Percentiles rank a stretch among this genome's conserved stretches.
phyloP scores from a whole-genome alignment of 208 protist species.

The Trypanosoma melophagium region DNA sequence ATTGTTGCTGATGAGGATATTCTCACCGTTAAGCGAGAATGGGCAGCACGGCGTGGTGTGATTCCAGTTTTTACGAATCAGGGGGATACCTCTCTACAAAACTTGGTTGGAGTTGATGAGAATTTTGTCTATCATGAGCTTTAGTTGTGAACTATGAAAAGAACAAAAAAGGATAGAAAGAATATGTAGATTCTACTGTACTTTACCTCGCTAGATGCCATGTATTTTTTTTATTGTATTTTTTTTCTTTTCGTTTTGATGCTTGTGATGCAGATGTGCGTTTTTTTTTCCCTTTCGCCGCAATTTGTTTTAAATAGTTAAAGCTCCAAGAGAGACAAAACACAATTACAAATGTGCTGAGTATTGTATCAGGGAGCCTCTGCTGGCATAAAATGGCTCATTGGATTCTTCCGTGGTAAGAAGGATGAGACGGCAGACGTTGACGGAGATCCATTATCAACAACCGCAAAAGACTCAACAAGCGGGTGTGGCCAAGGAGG shows the following conservation, averaged over 20 bases:
- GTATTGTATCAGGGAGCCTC: conserved; percentile 54
- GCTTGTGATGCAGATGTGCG: too few species aligned
- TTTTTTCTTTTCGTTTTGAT: too few species aligned
- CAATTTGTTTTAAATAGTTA: too few species aligned
- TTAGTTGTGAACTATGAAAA: conserved; percentile 19
- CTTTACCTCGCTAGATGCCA: too few species aligned
- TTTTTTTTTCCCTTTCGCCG: too few species aligned
- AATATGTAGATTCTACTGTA: too few species aligned
- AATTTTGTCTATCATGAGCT: conserved; percentile 88
- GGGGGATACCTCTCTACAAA: conserved; percentile 30
- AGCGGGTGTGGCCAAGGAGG: too few species aligned
- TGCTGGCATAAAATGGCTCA: conserved; percentile 38
- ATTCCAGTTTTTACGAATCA: conserved; percentile 2
- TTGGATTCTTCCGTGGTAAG: not conserved
- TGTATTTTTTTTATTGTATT: too few species aligned
- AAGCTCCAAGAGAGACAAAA: conserved; percentile 3
- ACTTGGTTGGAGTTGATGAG: conserved; percentile 68
- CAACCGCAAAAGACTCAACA: too few species aligned
- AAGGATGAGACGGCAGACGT: too few species aligned
- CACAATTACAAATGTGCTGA: conserved; percentile 61
- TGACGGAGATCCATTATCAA: too few species aligned
- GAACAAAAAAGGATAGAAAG: not conserved
- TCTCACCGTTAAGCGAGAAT: conserved; percentile 72
- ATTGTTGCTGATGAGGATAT: conserved; percentile 24
- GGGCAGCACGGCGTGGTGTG: conserved; percentile 5